Evolutionary conservation across 257 asterid genomes (phyloP), one percentile per base, ranked within the genome.

Genomic region (Fraxinus americana): DNA sequence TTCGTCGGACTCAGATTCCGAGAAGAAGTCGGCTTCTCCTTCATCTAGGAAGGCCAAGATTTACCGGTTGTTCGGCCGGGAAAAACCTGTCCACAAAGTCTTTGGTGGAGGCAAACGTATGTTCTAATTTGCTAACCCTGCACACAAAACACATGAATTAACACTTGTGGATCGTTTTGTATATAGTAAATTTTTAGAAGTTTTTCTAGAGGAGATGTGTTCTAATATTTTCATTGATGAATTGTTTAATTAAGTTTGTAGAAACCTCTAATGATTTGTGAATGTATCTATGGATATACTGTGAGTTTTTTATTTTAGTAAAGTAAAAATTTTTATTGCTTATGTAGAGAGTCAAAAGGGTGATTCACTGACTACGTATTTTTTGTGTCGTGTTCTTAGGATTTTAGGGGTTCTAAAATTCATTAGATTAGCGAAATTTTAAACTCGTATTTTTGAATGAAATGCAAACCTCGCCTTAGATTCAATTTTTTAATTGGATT

Each of bases 71-170:
- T 91, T 94, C 71, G 92, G 93, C 66, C 85, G 94, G 38, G 91
- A 92, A 68, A 89, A 83, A 76, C 93, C 98, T 27, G 92, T 91
- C 75, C 97, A 92, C 88, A 81, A 86, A 84, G 94, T 87, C 71
- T 88, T 94, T 21, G 97, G 94, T 50, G 99, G 98, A 67, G 98
- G 97, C 79, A 91, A 90, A 83, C 93, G 97, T 94, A 86, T 71
- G 96, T 82, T 71, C 75, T 19, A 35, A 36, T 27, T 11, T 16
- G 41, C 66, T 59, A 11, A 19, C 14, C 11, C 2, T 32, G 72
- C 69, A 6, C 71, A 8, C 16, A 63, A 63, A 25, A 25, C 6
- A 4, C 34, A n/a, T 39, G 7, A 36, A 50, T 66, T 19, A 10
- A 67, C 32, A 80, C 34, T 71, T 36, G 48, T 8, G 68, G 35